These are phyloP conservation scores for Kalanchoe fedtschenkoi DNA, from an alignment of 164 flowering plant genomes.

Conservation along the genomic window DNA sequence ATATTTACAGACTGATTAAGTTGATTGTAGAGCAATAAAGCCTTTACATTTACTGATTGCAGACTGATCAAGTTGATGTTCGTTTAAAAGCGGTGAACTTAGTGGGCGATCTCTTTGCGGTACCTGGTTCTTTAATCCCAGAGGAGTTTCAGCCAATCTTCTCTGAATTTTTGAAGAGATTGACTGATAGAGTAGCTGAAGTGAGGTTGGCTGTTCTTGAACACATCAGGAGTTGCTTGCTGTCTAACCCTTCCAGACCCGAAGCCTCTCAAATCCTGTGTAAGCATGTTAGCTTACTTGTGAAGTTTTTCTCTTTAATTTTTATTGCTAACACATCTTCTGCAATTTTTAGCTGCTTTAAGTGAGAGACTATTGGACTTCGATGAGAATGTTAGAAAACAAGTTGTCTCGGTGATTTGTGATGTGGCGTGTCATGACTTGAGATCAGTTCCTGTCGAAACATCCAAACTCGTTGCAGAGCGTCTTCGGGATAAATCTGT, in stretches of 20 bases:
- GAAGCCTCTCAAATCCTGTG: constrained; percentile 80
- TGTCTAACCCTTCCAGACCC: constrained; percentile 55
- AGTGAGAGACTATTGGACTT: constrained; percentile 86
- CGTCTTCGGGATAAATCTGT: constrained; percentile 98
- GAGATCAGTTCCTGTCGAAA: constrained; percentile 56
- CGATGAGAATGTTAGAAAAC: constrained; percentile 88
- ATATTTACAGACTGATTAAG: background rate
- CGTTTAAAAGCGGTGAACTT: constrained; percentile 74
- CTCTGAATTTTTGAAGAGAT: constrained; percentile 76
- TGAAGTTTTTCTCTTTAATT: background rate
- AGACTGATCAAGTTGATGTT: constrained; percentile 71
- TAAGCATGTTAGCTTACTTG: constrained; percentile 19
- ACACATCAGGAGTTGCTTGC: constrained; percentile 53
- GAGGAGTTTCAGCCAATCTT: constrained; percentile 72
- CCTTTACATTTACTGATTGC: constrained; percentile 13
- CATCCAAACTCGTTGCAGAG: constrained; percentile 67
- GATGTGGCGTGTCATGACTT: constrained; percentile 53
- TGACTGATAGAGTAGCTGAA: constrained; percentile 75
- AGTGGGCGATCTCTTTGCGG: constrained; percentile 75
- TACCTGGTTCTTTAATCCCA: constrained; percentile 43
- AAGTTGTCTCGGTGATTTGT: constrained; percentile 79
- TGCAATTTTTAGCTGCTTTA: constrained; percentile 59
- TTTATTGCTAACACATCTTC: constrained; percentile 15
- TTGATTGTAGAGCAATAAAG: background rate
- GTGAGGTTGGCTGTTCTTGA: constrained; percentile 85